A percentile compares a stretch with the other conserved stretches of the same genome.
These are phyloP conservation scores for Trypanosoma platydactyli DNA, from an alignment of 208 protist genomes.

Conservation along the genomic window DNA sequence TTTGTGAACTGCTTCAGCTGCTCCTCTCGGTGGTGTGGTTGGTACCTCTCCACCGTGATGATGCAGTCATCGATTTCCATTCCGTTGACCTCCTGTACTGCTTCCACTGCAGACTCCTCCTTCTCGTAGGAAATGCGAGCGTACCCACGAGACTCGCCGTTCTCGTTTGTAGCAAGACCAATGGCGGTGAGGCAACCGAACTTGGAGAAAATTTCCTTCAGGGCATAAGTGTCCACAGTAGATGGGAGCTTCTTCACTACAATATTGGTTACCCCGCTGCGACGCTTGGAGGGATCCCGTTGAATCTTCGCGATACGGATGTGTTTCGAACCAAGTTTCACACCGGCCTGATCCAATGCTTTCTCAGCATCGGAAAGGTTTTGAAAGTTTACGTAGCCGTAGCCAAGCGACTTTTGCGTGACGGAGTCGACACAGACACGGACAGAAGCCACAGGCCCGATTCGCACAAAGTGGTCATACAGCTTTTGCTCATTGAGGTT, in stretches of 20 bases:
- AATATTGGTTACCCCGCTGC: constrained; percentile 97
- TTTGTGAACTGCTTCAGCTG: constrained; percentile 96
- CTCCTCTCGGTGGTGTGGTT: constrained; percentile 94
- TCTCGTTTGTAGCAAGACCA: constrained; percentile 87
- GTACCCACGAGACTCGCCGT: constrained; percentile 93
- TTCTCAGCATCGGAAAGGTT: constrained; percentile 97
- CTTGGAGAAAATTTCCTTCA: constrained; percentile 93
- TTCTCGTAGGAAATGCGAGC: constrained; percentile 97
- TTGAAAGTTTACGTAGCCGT: constrained; percentile 99
- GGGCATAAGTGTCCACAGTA: constrained; percentile 95
- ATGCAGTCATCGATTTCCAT: constrained; percentile 86
- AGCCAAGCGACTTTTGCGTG: constrained; percentile 97
- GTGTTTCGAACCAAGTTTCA: constrained; percentile 90
- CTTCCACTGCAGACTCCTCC: constrained; percentile 92
- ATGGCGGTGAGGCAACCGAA: constrained; percentile 94
- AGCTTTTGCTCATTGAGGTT: constrained; percentile 95
- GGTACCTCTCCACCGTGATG: constrained; percentile 95
- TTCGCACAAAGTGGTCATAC: constrained; percentile 97
- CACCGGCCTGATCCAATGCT: constrained; percentile 97
- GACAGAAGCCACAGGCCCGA: constrained; percentile 97
- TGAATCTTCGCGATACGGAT: constrained; percentile 99
- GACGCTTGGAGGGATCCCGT: constrained; percentile 97
- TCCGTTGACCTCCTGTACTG: constrained; percentile 89
- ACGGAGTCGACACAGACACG: constrained; percentile 97
- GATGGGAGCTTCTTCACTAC: constrained; percentile 98